phyloP scores from a whole-genome alignment of 108 stramenopile species.

The Thalassiosira profunda region DNA sequence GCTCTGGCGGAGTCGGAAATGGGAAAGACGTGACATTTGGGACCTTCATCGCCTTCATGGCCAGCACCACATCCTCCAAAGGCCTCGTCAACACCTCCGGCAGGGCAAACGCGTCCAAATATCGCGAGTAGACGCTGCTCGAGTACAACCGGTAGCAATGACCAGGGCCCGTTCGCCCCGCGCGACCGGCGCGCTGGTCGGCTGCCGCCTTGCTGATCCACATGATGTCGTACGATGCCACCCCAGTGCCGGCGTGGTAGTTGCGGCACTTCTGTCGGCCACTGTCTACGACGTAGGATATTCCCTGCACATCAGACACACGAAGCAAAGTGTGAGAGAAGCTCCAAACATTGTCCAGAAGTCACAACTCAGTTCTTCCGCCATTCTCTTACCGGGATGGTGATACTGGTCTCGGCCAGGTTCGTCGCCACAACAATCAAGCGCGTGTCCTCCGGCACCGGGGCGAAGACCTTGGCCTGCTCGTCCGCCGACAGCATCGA shows the following conservation, averaged over 20 bases:
- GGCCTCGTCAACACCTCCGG: conserved; percentile 90
- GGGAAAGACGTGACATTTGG: conserved; percentile 80
- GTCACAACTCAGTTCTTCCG: too few relatives aligned
- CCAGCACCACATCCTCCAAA: conserved; percentile 92
- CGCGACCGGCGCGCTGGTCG: conserved; percentile 97
- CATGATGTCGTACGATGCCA: conserved; percentile 92
- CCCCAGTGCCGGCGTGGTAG: conserved; percentile 83
- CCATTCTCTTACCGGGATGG: too few relatives aligned
- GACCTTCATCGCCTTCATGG: conserved; percentile 91
- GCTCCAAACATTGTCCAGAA: too few relatives aligned
- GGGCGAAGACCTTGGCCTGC: conserved; percentile 92
- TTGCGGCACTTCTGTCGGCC: conserved; percentile 96
- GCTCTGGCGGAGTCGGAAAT: conserved; percentile 81
- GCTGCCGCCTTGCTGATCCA: conserved; percentile 98
- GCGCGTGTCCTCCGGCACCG: conserved; percentile 89
- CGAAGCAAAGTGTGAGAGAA: too few relatives aligned
- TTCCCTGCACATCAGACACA: too few relatives aligned
- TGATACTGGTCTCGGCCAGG: conserved; percentile 96
- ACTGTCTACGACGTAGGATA: conserved; percentile 97
- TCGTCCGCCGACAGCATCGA: conserved; percentile 94
- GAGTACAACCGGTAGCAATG: conserved; percentile 98
- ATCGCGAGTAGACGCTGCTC: conserved; percentile 90
- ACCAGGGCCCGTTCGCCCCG: conserved; percentile 96
- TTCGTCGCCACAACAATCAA: conserved; percentile 97
- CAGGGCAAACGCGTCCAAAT: conserved; percentile 82